phyloP scores from a whole-genome alignment of 306 rosid species.

The Purshia tridentata region DNA sequence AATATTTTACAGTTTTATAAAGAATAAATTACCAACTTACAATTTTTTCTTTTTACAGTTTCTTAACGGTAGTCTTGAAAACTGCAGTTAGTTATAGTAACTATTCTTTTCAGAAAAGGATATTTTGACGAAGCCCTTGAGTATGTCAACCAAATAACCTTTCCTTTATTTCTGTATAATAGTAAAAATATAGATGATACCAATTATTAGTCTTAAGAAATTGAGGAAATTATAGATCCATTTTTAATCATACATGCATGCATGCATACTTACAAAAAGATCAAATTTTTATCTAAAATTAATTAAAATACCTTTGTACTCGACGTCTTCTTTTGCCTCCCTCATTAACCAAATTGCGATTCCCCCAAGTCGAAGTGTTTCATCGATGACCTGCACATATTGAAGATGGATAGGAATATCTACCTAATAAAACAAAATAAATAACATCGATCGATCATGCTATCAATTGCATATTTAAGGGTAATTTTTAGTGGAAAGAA shows the following conservation, averaged over 20 bases:
- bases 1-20: too few species aligned
- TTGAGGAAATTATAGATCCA: background rate
- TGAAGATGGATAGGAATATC: slow-evolving; percentile 2
- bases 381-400: slow-evolving; percentile 71
- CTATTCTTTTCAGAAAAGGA: too few species aligned
- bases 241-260: background rate
- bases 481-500: too few species aligned
- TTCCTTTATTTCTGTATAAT: too few species aligned
- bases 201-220: background rate
- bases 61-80: too few species aligned
- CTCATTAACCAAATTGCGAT: slow-evolving; percentile 95
- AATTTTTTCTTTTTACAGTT: too few species aligned
- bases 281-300: background rate
- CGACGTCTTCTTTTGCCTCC: slow-evolving; percentile 82
- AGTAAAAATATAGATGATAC: too few species aligned
- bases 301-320: slow-evolving; percentile 60
- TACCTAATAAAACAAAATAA: background rate
- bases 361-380: slow-evolving; percentile 88
- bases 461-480: background rate
- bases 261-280: background rate
- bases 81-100: too few species aligned
- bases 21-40: too few species aligned
- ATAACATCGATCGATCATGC: background rate
- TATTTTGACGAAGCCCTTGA: too few species aligned
- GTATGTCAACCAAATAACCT: too few species aligned